Evolutionary conservation across 306 rosid genomes (phyloP).

Genomic region (Styphnolobium japonicum): DNA sequence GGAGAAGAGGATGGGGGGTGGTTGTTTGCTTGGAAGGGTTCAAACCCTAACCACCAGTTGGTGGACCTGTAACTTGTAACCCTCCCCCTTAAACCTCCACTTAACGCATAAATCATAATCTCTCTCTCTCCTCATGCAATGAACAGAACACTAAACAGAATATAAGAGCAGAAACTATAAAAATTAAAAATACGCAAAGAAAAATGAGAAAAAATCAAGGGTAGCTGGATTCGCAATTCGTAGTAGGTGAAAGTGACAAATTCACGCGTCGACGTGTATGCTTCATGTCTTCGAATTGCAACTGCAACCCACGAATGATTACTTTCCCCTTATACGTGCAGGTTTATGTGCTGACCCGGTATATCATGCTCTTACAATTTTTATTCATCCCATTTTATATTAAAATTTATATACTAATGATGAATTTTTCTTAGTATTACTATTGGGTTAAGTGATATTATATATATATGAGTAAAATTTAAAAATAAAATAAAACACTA

Average conservation of each 20-base stretch:
- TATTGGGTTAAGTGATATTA: no score
- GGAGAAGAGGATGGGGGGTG: conserved; percentile 23
- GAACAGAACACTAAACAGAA: neutral
- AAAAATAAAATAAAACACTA: neutral
- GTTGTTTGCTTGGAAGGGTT: conserved; percentile 79
- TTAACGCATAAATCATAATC: conserved; percentile 44
- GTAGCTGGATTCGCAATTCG: conserved; percentile 35
- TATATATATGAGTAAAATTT: neutral
- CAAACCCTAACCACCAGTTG: conserved; percentile 81
- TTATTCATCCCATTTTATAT: no score
- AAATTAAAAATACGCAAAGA: neutral
- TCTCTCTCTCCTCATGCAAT: neutral
- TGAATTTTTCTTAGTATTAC: no score
- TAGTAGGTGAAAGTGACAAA: conserved; percentile 50
- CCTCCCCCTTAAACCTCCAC: conserved; percentile 50
- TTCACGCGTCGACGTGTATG: conserved; percentile 36
- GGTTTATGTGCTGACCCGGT: neutral
- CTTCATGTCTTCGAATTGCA: conserved; percentile 26
- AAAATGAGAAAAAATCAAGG: neutral
- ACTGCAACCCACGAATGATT: conserved; percentile 7
- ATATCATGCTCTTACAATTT: neutral
- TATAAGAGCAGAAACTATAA: neutral
- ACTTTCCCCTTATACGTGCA: neutral
- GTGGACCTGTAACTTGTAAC: conserved; percentile 63
- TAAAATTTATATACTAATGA: no score